Evolutionary conservation across 2,329 filamentous ascomycete species (phyloP), one percentile per base, ranked within the genome.

Genomic region (Trichophaea hybrida): DNA sequence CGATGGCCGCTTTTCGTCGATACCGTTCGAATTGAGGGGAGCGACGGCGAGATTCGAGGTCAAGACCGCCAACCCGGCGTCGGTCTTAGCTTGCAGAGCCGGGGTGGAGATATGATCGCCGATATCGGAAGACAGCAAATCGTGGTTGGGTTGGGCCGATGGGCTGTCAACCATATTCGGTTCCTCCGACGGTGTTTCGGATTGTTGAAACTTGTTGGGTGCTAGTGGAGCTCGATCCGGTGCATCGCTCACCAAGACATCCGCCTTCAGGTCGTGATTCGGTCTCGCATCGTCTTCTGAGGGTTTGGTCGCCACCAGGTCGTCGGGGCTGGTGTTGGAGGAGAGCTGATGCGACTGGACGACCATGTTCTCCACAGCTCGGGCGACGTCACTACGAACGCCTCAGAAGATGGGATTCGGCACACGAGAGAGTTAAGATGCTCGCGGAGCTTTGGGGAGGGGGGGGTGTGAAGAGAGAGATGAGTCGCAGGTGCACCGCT

Each of bases 41-140:
- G 15, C 31, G 15, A 50, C 31, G 48, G 48, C 13, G 31, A 50
- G 48, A 55, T 38, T 31, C 59, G 57, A 8, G 57, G 58, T 38
- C 31, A 54, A 35, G n/a, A 31, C 51, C 12, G 51, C 24, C 17
- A 54, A 24, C 31, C 37, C 51, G 4, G 51, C 4, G 37, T 54
- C 51, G 13, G 51, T 8, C 34, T 54, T 54, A 17, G 34, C 24
- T n/a, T 37, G 51, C 34, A 54, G 33, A 5, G 32, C 34, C n/a
- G 51, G 51, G 5, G 51, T 38, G 10, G 51, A 54, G 31, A 54
- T 38, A 4, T 1, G 4, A 17, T 50, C 48, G 48, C 48, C 31
- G n/a, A 24, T 6, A 17, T 24, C n/a, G 48, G 48, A 1, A 24
- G 48, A 43, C 48, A 32, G n/a, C n/a, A 13, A 13, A 24, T 50